A percentile compares a stretch with the other conserved stretches of the same genome.
These are phyloP conservation scores for Metschnikowia lochheadii DNA, from an alignment of 805 yeast species.

Conservation along the genomic window DNA sequence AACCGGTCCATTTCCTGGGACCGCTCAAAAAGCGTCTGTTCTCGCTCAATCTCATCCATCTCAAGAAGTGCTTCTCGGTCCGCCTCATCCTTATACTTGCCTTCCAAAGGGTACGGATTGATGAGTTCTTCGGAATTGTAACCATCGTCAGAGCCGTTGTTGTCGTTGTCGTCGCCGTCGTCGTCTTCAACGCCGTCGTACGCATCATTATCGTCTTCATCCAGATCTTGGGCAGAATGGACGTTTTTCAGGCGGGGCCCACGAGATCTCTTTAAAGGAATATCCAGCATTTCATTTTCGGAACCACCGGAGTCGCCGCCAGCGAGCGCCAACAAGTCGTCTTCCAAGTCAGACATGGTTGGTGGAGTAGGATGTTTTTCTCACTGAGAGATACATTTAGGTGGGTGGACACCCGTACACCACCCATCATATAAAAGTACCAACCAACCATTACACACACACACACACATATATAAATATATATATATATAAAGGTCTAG, in stretches of 20 bases:
- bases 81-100: constrained; percentile 77
- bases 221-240: constrained; percentile 17
- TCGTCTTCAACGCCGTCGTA: constrained; percentile 17
- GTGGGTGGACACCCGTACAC: constrained; percentile 6
- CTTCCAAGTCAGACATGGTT: constrained; percentile 79
- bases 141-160: constrained; percentile 18
- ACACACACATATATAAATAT: too few relatives aligned
- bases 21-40: constrained; percentile 86
- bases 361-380: neutral
- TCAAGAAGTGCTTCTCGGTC: constrained; percentile 64
- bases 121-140: constrained; percentile 31
- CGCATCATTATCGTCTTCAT: constrained; percentile 20
- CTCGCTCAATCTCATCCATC: constrained; percentile 91
- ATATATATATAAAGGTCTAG: too few relatives aligned
- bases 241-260: constrained; percentile 6
- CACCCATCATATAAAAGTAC: neutral
- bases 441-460: too few relatives aligned
- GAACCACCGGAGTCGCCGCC: constrained; percentile 47
- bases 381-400: neutral
- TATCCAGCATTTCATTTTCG: constrained; percentile 35
- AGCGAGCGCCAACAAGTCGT: constrained; percentile 93
- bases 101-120: constrained; percentile 91
- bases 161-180: constrained; percentile 10
- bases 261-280: constrained; percentile 30
- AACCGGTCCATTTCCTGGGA: constrained; percentile 86